These are phyloP conservation scores for Panicum hallii DNA, from an alignment of 202 grass and related monocot species.

Conservation along the genomic window DNA sequence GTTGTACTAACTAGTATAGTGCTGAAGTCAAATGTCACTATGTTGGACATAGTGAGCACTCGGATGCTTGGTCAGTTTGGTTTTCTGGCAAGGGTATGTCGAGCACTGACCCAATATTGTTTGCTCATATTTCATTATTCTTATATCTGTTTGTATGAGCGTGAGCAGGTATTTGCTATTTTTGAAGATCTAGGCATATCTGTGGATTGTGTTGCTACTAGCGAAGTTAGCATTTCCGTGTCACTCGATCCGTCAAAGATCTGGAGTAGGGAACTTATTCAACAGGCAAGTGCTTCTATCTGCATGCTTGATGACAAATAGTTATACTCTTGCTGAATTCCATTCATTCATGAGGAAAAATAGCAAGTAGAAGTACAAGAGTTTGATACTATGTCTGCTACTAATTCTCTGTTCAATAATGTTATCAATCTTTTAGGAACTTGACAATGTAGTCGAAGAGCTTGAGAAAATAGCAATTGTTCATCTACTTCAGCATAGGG, in stretches of 20 bases:
- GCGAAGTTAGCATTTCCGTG: conserved; percentile 96
- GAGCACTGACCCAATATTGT: conserved; percentile 20
- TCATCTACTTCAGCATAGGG: conserved; percentile 89
- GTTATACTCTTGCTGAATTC: not conserved
- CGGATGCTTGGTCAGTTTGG: conserved; percentile 97
- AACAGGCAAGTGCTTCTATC: conserved; percentile 60
- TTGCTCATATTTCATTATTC: conserved; percentile 2
- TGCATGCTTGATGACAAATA: conserved; percentile 15
- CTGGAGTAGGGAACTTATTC: conserved; percentile 86
- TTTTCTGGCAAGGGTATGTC: conserved; percentile 84
- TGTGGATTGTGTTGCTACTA: conserved; percentile 92
- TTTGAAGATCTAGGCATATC: conserved; percentile 96
- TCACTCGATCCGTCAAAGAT: conserved; percentile 91
- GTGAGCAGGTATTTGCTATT: conserved; percentile 82
- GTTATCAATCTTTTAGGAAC: conserved; percentile 55
- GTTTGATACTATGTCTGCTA: not conserved
- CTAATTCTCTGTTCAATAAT: not conserved
- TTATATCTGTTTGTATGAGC: conserved; percentile 14
- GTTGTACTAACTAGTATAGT: conserved; percentile 92
- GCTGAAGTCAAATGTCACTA: conserved; percentile 97
- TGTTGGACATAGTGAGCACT: conserved; percentile 96
- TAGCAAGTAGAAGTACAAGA: not conserved
- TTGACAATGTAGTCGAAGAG: conserved; percentile 91
- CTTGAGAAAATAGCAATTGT: conserved; percentile 94
- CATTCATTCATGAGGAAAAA: not conserved